These are phyloP conservation scores for Gaillardinia entomophila DNA, from an alignment of 805 yeast species.

Conservation along the genomic window DNA sequence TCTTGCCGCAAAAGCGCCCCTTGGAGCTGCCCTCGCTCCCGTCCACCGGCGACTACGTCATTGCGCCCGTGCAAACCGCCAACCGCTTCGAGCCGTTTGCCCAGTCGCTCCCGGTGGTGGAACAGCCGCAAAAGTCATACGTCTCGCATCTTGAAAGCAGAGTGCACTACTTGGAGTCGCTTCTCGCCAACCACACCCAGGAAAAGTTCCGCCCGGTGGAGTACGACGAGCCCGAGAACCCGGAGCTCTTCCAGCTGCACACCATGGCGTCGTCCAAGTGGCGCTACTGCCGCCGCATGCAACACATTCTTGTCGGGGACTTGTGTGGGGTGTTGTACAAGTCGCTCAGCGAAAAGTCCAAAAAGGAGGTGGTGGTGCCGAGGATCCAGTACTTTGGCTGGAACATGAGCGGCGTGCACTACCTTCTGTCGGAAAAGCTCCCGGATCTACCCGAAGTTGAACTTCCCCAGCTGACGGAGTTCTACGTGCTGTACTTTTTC, in stretches of 20 bases:
- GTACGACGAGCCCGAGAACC: conserved; percentile 15
- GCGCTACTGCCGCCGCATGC: conserved; percentile 43
- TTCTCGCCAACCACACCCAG: conserved; percentile 13
- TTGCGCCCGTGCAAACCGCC: not conserved
- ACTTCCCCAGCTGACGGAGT: conserved; percentile 1
- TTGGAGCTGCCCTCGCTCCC: not conserved
- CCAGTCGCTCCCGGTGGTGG: not conserved
- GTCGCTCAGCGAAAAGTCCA: conserved; percentile 27
- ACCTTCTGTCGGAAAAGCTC: conserved; percentile 27
- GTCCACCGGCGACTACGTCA: not conserved
- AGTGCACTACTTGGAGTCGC: conserved; percentile 33
- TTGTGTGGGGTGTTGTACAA: conserved; percentile 29
- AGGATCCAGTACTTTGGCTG: conserved; percentile 59
- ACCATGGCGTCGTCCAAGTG: conserved; percentile 35
- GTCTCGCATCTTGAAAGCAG: conserved; percentile 33
- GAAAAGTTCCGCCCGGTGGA: conserved; percentile 5
- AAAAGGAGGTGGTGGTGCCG: conserved; percentile 38
- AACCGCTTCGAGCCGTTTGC: not conserved
- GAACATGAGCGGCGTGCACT: conserved; percentile 59
- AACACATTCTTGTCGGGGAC: conserved; percentile 34
- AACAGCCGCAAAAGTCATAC: conserved; percentile 11
- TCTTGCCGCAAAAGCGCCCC: not conserved
- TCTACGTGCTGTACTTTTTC: conserved; percentile 38
- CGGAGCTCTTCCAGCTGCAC: conserved; percentile 10
- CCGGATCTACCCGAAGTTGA: conserved; percentile 26